Evolutionary conservation across 441 rosid species (phyloP), one percentile per base, ranked within the genome.

Genomic region (Populus trichocarpa): DNA sequence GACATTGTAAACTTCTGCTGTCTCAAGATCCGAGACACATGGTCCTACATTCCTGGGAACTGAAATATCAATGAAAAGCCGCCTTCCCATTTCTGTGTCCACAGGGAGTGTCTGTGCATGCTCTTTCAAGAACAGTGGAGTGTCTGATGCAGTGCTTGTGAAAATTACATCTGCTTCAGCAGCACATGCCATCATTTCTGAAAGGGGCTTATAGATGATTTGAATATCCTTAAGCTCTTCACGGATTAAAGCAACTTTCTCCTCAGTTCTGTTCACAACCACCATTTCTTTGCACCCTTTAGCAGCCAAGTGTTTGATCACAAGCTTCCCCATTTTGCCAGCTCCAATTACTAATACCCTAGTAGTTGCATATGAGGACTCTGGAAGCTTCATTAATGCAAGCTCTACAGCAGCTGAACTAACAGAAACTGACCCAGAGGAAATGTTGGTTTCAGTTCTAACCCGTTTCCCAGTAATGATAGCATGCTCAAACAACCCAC

Each of bases 271-370:
- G 50, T 93, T 90, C 63, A 91, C 91, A 67, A 89, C 91, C 73
- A 93, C 90, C 87, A 91, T 85, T 75, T 83, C 87, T 18, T 84
- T 87, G 86, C 97, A 93, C 61, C 96, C 96, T 85, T 93, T 91
- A 6, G 96, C 93, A 28, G 75, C 71, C 75, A 77, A 71, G 80
- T 77, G 80, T 71, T 71, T 77, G 14, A 77, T 77, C 59, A 93
- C 97, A 25, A 93, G 94, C 88, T 88, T 91, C 73, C 97, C 97
- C 97, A 93, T 91, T 82, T 93, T 91, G 61, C 96, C 97, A 8
- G 96, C 96, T 46, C 97, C 96, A 69, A 91, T 78, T 8, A 93
- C 92, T 83, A 91, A 75, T 88, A 91, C 85, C 70, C 90, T 85
- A 57, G 90, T 89, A 67, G 84, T 84, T 64, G 83, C 69, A 57